Evolutionary conservation across 1,139 yeast species (phyloP).

Genomic region (Protomyces gravidus): DNA sequence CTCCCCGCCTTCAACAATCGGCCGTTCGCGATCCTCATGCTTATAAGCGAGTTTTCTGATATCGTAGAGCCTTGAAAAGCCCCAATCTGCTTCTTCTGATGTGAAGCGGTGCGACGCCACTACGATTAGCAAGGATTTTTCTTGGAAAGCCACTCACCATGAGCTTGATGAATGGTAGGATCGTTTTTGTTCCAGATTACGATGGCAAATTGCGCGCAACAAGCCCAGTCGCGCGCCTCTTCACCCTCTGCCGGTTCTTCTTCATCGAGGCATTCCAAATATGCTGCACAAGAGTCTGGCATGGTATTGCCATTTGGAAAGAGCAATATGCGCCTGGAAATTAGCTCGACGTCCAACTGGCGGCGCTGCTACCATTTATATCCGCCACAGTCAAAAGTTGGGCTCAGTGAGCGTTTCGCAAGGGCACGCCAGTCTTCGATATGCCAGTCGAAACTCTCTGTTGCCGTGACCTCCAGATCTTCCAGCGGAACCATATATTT

Average conservation of each 20-base stretch:
- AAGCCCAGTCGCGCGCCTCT: conserved; percentile 56
- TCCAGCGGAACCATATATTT: conserved; percentile 38
- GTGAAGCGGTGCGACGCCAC: conserved; percentile 76
- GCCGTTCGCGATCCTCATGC: conserved; percentile 35
- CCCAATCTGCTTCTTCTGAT: conserved; percentile 85
- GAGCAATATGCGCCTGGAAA: conserved; percentile 64
- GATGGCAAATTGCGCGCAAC: conserved; percentile 84
- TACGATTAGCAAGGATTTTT: conserved; percentile 33
- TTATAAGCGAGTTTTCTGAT: conserved; percentile 42
- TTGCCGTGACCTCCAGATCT: conserved; percentile 33
- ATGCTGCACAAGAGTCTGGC: conserved; percentile 40
- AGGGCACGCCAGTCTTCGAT: conserved; percentile 61
- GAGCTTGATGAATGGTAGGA: conserved; percentile 50
- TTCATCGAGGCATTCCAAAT: conserved; percentile 38
- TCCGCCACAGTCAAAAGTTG: conserved; percentile 58
- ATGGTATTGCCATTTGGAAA: conserved; percentile 69
- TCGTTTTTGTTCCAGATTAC: conserved; percentile 78
- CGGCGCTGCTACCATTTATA: conserved; percentile 47
- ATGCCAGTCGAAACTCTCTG: conserved; percentile 51
- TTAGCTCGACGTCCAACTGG: no score
- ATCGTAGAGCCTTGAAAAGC: conserved; percentile 74
- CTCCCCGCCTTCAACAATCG: conserved; percentile 55
- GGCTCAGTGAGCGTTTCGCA: conserved; percentile 46
- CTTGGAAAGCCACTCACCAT: conserved; percentile 36
- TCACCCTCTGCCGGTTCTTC: conserved; percentile 38